phyloP scores from a whole-genome alignment of 805 yeast genomes.

The Sugiyamaella lignohabitans region DNA sequence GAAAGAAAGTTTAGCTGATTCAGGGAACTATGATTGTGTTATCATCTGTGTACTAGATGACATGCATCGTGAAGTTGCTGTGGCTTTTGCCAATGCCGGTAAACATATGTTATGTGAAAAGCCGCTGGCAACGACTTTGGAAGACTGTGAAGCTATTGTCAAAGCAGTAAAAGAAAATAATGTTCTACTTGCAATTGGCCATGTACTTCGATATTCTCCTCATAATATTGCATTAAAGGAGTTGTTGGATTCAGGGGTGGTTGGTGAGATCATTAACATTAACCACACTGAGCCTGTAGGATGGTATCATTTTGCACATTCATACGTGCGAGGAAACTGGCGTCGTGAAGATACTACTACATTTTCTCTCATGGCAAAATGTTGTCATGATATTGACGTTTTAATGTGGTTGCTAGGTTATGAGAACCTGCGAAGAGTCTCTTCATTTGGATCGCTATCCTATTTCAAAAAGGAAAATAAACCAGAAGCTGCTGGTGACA shows the following conservation, averaged over 20 bases:
- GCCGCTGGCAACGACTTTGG: conserved; percentile 23
- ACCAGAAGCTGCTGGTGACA: conserved; percentile 19
- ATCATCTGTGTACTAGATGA: conserved; percentile 22
- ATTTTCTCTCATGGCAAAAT: conserved; percentile 27
- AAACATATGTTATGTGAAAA: conserved; percentile 25
- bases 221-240: conserved; percentile 21
- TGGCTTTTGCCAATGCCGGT: conserved; percentile 23
- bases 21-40: conserved; percentile 20
- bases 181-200: conserved; percentile 25
- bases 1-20: conserved; percentile 19
- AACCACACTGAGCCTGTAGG: conserved; percentile 28
- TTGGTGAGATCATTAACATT: conserved; percentile 24
- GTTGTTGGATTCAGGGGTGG: conserved; percentile 19
- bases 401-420: conserved; percentile 24
- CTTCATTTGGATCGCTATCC: conserved; percentile 22
- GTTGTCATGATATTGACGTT: conserved; percentile 26
- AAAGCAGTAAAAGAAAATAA: conserved; percentile 21
- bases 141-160: conserved; percentile 22
- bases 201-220: conserved; percentile 26
- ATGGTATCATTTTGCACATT: conserved; percentile 26
- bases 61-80: conserved; percentile 25
- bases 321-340: conserved; percentile 28
- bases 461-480: conserved; percentile 21
- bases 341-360: conserved; percentile 18
- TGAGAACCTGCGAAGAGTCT: conserved; percentile 18